Evolutionary conservation across 257 asterid genomes (phyloP), one percentile per base, ranked within the genome.

Genomic region (Linderniella brevidens): DNA sequence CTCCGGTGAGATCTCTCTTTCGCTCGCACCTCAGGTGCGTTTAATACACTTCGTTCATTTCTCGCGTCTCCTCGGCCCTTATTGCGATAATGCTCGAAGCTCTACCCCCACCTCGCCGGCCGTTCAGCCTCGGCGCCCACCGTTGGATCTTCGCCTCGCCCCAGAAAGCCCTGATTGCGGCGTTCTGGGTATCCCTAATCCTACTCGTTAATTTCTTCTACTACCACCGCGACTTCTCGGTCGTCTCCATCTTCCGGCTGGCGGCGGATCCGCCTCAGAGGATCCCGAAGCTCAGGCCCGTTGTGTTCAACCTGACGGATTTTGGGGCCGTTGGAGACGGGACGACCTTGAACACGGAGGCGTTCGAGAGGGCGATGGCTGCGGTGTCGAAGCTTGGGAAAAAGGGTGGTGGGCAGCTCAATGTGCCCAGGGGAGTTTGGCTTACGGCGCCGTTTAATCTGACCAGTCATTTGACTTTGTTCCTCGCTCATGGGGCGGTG

Each of bases 301-400:
- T 41, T 55, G 69, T 54, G 45, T 80, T 66, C 36, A 74, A 74
- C 57, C 56, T 82, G 66, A 79, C 94, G 51, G 74, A 79, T 17
- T 82, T 82, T 54, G 94, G 94, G 16, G 94, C 71, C 35, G 74
- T 76, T 11, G 94, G 94, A 13, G 87, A 82, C 42, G 94, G 87
- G 17, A 64, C 54, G 7, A 74, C 78, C 0, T 53, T 68, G 6
- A 82, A 82, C 19, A 82, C 94, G 44, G 76, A 61, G 54, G 82
- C 94, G 41, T 82, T 82, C 56, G 92, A 73, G 72, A 60, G 64
- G 41, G 94, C 87, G 37, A 64, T 79, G 6, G 12, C 37, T 55
- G 82, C 79, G 29, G 68, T 82, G 16, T 76, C 87, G 14, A 74
- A 67, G 64, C 71, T 73, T 13, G 67, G 82, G 46, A 69, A 49